phyloP scores from a whole-genome alignment of 352 stramenopile species.

The Thraustochytrium sp. region DNA sequence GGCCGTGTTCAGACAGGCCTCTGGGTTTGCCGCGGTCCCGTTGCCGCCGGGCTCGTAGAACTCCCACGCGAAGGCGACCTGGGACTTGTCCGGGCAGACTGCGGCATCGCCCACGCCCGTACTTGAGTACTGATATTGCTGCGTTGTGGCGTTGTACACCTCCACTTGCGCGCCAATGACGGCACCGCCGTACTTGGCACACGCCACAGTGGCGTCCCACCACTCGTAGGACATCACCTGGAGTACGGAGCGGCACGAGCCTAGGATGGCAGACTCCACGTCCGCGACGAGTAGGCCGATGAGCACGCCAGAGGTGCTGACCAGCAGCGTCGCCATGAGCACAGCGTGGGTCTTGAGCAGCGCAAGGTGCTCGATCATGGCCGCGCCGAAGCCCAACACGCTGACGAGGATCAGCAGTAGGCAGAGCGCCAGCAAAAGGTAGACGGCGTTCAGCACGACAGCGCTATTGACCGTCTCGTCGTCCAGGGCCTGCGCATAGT shows the following conservation, averaged over 20 bases:
- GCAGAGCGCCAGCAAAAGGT: constrained; percentile 11
- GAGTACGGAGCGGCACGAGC: constrained; percentile 10
- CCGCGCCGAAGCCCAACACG: constrained; percentile 29
- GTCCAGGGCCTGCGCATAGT: constrained; percentile 12
- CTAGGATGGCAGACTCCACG: constrained; percentile 8
- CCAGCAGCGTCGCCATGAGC: neutral
- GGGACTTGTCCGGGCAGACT: constrained; percentile 3
- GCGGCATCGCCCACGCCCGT: constrained; percentile 14
- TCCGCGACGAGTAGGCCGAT: neutral
- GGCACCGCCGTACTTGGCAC: constrained; percentile 37
- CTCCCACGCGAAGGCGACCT: constrained; percentile 42
- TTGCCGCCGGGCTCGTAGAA: neutral
- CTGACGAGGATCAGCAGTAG: constrained; percentile 3
- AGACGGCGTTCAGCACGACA: neutral
- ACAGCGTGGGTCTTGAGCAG: constrained; percentile 21
- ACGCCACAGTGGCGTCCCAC: constrained; percentile 10
- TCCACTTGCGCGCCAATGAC: constrained; percentile 36
- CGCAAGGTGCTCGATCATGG: constrained; percentile 20
- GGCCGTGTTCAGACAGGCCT: constrained; percentile 10
- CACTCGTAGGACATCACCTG: constrained; percentile 44
- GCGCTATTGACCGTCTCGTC: constrained; percentile 30
- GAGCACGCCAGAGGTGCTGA: neutral
- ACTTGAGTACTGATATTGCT: neutral
- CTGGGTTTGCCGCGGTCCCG: neutral
- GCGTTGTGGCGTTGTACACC: constrained; percentile 1